Conservation (phyloP, 202 grass and related monocot genomes). For the Zizania palustris region DNA sequence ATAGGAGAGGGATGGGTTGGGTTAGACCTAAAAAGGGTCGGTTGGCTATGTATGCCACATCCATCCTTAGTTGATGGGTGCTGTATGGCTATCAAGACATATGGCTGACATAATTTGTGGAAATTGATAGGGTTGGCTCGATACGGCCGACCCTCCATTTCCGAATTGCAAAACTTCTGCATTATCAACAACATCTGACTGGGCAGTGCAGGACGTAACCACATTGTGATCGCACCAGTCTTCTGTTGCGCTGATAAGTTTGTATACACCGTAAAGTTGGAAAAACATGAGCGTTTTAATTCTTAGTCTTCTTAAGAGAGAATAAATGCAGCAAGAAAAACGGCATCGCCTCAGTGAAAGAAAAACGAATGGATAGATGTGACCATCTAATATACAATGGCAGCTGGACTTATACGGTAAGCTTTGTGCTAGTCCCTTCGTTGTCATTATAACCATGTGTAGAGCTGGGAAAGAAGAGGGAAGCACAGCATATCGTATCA, state of each 20-base stretch:
- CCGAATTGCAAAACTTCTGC: background rate
- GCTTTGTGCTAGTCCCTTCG: background rate
- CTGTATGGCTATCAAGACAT: slow-evolving; percentile 99
- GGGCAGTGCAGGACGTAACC: too few species aligned
- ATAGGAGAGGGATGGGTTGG: accelerated
- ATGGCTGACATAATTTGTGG: slow-evolving; percentile 97
- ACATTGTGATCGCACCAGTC: too few species aligned
- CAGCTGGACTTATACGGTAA: slow-evolving; percentile 26
- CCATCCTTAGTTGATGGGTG: slow-evolving; percentile 72
- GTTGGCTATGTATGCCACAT: slow-evolving; percentile 94
- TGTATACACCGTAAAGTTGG: background rate
- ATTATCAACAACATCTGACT: too few species aligned
- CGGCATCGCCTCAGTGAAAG: slow-evolving; percentile 19
- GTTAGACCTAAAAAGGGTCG: slow-evolving; percentile 47
- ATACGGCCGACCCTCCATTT: slow-evolving; percentile 56
- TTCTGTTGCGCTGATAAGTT: too few species aligned
- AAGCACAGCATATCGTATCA: background rate
- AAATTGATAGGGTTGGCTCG: slow-evolving; percentile 70
- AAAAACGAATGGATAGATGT: slow-evolving; percentile 33
- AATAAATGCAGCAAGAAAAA: slow-evolving; percentile 20
- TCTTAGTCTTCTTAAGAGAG: too few species aligned
- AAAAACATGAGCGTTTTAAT: background rate
- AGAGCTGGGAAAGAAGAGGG: slow-evolving; percentile 21
- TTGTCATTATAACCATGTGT: background rate
- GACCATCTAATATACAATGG: slow-evolving; percentile 44